Percentiles rank a stretch among this genome's conserved stretches.
These are phyloP conservation scores for Poteriospumella lacustris DNA, from an alignment of 108 stramenopile genomes.

Conservation along the genomic window DNA sequence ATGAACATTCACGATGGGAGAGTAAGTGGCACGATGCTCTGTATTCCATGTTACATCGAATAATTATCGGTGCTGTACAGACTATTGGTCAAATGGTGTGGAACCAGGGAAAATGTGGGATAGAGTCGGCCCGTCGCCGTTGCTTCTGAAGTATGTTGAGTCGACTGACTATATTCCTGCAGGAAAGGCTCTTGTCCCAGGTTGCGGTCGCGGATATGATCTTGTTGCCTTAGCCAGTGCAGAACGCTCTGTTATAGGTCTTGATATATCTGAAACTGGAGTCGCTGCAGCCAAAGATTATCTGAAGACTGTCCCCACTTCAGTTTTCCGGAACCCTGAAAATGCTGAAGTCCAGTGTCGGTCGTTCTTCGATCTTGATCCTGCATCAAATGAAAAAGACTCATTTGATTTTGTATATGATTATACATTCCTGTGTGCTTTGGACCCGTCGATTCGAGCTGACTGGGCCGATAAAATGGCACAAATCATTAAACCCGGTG, in stretches of 20 bases:
- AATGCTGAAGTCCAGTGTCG: background rate
- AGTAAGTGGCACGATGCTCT: too few species aligned
- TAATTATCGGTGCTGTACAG: too few species aligned
- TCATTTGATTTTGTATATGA: constrained; percentile 26
- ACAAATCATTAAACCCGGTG: constrained; percentile 1
- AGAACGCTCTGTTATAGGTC: background rate
- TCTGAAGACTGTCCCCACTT: background rate
- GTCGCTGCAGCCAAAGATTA: constrained; percentile 8
- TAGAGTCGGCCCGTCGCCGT: background rate
- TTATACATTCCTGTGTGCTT: constrained; percentile 30
- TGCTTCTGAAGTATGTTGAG: background rate
- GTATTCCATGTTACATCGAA: too few species aligned
- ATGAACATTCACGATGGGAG: too few species aligned
- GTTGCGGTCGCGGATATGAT: constrained; percentile 27
- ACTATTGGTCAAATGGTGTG: background rate
- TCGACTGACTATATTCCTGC: background rate
- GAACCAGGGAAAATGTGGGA: background rate
- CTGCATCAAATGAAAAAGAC: background rate
- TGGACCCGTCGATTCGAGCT: constrained; percentile 22
- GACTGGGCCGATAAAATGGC: constrained; percentile 28
- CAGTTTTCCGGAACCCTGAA: too few species aligned
- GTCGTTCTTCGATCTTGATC: background rate
- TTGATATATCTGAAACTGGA: constrained; percentile 19
- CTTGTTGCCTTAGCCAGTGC: background rate
- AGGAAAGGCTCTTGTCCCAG: constrained; percentile 19